Percentiles rank a stretch among this genome's conserved stretches.
These are phyloP conservation scores for Ganoderma leucocontextum DNA, from an alignment of 1,284 basidiomycete species.

Conservation along the genomic window DNA sequence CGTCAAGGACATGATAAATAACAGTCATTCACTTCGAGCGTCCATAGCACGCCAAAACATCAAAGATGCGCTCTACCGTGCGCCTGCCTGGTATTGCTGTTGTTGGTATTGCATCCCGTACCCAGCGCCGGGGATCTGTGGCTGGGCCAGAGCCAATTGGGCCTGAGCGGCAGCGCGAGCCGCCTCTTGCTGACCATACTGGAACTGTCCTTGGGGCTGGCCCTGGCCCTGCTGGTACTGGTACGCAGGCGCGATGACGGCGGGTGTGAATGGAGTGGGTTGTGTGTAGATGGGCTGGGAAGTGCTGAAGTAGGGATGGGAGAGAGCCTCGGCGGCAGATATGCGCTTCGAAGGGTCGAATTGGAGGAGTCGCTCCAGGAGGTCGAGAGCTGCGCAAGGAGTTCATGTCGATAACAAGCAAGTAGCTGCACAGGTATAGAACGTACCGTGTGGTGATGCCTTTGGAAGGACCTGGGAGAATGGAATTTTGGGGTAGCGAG, in stretches of 20 bases:
- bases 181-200: conserved; percentile 53
- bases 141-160: conserved; percentile 45
- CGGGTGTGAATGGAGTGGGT: conserved; percentile 55
- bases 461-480: conserved; percentile 92
- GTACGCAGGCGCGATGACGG: conserved; percentile 75
- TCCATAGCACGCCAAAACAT: conserved; percentile 1
- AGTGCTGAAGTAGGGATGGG: conserved; percentile 92
- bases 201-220: conserved; percentile 47
- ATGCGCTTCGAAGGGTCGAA: conserved; percentile 96
- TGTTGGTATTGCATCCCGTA: conserved; percentile 40
- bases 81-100: conserved; percentile 21
- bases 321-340: conserved; percentile 91
- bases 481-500: conserved; percentile 91
- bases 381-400: conserved; percentile 77
- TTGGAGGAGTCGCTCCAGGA: conserved; percentile 94
- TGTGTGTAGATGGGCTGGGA: conserved; percentile 53
- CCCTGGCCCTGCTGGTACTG: conserved; percentile 72
- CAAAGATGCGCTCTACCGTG: neutral
- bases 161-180: conserved; percentile 45
- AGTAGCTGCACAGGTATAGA: too few relatives aligned
- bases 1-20: conserved; percentile 11
- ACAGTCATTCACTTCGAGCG: neutral
- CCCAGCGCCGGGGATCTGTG: conserved; percentile 47
- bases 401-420: neutral
- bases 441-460: conserved; percentile 85